These are phyloP conservation scores for Tetrapisispora iriomotensis DNA, from an alignment of 805 yeast genomes.

Conservation along the genomic window DNA sequence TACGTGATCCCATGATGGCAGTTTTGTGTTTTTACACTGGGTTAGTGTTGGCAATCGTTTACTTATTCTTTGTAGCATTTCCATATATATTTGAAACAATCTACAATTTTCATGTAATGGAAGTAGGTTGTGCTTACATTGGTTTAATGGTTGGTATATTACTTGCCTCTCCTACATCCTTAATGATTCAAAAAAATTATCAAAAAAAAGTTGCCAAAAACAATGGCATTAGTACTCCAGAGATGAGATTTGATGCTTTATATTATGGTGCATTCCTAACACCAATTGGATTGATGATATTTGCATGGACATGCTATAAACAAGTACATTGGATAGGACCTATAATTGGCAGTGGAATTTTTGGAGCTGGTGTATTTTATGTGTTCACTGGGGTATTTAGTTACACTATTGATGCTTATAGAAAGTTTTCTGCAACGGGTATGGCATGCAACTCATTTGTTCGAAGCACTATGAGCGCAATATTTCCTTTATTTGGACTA, in stretches of 20 bases:
- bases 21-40: slow-evolving; percentile 49
- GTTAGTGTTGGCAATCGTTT: slow-evolving; percentile 47
- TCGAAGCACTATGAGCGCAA: slow-evolving; percentile 45
- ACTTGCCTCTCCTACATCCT: slow-evolving; percentile 37
- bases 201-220: slow-evolving; percentile 36
- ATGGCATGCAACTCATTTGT: slow-evolving; percentile 43
- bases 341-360: slow-evolving; percentile 58
- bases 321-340: slow-evolving; percentile 68
- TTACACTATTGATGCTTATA: slow-evolving; percentile 57
- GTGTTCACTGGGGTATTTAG: slow-evolving; percentile 54
- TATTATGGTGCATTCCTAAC: slow-evolving; percentile 56
- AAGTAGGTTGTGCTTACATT: slow-evolving; percentile 55
- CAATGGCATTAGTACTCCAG: slow-evolving; percentile 46
- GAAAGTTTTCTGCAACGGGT: slow-evolving; percentile 43
- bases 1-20: slow-evolving; percentile 46
- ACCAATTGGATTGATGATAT: slow-evolving; percentile 62
- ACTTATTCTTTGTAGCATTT: slow-evolving; percentile 55
- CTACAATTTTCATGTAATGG: slow-evolving; percentile 42
- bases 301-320: slow-evolving; percentile 60
- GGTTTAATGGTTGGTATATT: slow-evolving; percentile 46
- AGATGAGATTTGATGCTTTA: slow-evolving; percentile 47
- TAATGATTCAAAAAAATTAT: slow-evolving; percentile 34
- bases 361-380: slow-evolving; percentile 60
- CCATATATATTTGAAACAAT: slow-evolving; percentile 49
- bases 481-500: slow-evolving; percentile 47